Evolutionary conservation across 345 rosid genomes (phyloP), one percentile per base, ranked within the genome.

Genomic region (Viola odorata): DNA sequence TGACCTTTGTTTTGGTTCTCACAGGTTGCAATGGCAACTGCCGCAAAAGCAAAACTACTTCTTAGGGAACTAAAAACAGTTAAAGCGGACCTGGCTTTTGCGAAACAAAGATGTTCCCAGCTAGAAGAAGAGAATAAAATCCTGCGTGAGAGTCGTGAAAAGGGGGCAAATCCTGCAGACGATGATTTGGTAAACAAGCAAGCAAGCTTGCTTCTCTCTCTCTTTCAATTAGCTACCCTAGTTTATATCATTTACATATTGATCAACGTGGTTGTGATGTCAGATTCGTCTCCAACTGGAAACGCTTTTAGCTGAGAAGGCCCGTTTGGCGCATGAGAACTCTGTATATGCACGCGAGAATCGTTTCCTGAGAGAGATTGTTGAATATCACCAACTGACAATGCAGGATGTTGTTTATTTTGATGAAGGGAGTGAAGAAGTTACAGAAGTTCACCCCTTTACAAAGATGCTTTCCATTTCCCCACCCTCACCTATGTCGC

Each of bases 21-120:
- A 70, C 82, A 92, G 98, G 96, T 89, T 72, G 98, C 98, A 6
- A 87, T 92, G 96, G 96, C 98, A 53, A 92, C 96, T 36, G 96
- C 96, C 70, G 89, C 98, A 8, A 92, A 92, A 77, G 98, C 96
- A 54, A 92, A 92, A 76, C 94, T 89, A 45, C 96, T 92, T 53
- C 86, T 92, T 54, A 91, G 98, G 10, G 99, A 95, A 63, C 68
- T 95, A 50, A 95, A 91, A 78, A 91, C 97, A 8, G 82, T 85
- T 47, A 92, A 89, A 75, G 96, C 96, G 17, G 96, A 92, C 77
- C 67, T 92, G 77, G 86, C 96, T 36, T 92, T 92, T 65, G 91
- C 96, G 13, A 91, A 86, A 66, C 77, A 81, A 72, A 82, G 99
- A 42, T 86, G 94, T 60, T 68, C 96, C 4, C 99, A 95, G 63